phyloP scores from a whole-genome alignment of 129 eudicot species.

The Flaveria trinervia region DNA sequence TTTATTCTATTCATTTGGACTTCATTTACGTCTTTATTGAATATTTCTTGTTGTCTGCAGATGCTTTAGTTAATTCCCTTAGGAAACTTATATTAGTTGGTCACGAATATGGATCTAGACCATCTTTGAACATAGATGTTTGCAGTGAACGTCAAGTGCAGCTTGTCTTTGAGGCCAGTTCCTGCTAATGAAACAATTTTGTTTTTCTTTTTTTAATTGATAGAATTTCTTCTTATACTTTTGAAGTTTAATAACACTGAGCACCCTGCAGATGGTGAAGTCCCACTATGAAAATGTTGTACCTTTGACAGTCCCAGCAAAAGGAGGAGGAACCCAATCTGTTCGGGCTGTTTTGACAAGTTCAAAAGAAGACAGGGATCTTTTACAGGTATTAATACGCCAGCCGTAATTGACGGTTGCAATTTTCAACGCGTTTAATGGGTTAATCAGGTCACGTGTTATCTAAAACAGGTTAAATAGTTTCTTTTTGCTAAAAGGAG shows the following conservation, averaged over 20 bases:
- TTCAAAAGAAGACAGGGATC: slow-evolving; percentile 72
- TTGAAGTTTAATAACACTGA: neutral
- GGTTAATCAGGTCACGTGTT: neutral
- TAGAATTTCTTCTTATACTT: slow-evolving; percentile 2
- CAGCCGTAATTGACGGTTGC: neutral
- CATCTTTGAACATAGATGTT: slow-evolving; percentile 77
- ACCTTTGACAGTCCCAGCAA: slow-evolving; percentile 57
- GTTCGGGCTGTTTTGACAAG: slow-evolving; percentile 76
- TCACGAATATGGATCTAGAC: slow-evolving; percentile 76
- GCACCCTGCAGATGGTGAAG: slow-evolving; percentile 54
- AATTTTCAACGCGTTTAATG: neutral
- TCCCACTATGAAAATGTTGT: slow-evolving; percentile 58
- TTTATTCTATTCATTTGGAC: slow-evolving; percentile 14
- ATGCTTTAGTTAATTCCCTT: slow-evolving; percentile 68
- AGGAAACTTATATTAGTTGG: slow-evolving; percentile 65
- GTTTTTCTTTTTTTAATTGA: neutral
- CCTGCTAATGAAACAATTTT: neutral
- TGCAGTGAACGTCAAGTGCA: slow-evolving; percentile 98
- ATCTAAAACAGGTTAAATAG: neutral
- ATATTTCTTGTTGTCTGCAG: slow-evolving; percentile 42
- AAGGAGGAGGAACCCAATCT: slow-evolving; percentile 67
- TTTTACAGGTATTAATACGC: slow-evolving; percentile 53
- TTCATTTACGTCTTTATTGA: neutral
- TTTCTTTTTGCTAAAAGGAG: neutral
- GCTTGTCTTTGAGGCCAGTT: slow-evolving; percentile 70